Base-by-base conservation (phyloP, 495 filamentous ascomycete genomes). In the Clavariopsis aquatica region DNA sequence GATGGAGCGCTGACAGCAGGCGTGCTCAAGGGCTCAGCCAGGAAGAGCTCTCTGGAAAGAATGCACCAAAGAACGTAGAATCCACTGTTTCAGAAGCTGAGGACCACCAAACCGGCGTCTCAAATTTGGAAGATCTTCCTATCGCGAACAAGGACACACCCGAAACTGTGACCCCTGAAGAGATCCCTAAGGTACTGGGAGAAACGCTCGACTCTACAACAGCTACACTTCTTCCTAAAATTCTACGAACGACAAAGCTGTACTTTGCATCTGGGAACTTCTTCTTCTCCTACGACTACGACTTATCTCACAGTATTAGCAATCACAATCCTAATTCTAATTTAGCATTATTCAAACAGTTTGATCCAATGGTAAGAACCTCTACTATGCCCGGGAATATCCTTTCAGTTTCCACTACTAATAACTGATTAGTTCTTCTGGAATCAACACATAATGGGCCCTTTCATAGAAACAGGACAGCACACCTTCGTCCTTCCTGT, bases 201-300 rank as follows among this genome's bases (percentile, higher is more conserved):
- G 49, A 68, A 3, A 28, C 69, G 1, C 71, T 65, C 46, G 74
- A 79, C 49, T 74, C 69, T 41, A 73, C 77, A 10, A 71, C 72
- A 34, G 75, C 78, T 31, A 71, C 74, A n/a, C 76, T 98, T 19
- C 79, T 93, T 31, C 93, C 93, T 1, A 96, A 95, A 75, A 76
- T 96, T 52, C 77, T 98, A 27, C 83, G 89, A 17, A 94, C 89
- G 52, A 88, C 90, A 13, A 89, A 87, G 72, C 78, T 96, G 49
- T 78, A 95, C 52, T 89, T 96, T 68, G 83, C 84, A 2, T 82
- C 87, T 3, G 81, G 81, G 57, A 96, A 89, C 73, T 96, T 96
- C 77, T 97, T 87, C 77, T 98, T 90, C 70, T 87, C 91, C 13
- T 96, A 98, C 74, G 94, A 98, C 64, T 83, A 90, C 74, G 93